These are phyloP conservation scores for Edaphochlamys debaryana DNA, from an alignment of 139 green algal species.

Conservation along the genomic window DNA sequence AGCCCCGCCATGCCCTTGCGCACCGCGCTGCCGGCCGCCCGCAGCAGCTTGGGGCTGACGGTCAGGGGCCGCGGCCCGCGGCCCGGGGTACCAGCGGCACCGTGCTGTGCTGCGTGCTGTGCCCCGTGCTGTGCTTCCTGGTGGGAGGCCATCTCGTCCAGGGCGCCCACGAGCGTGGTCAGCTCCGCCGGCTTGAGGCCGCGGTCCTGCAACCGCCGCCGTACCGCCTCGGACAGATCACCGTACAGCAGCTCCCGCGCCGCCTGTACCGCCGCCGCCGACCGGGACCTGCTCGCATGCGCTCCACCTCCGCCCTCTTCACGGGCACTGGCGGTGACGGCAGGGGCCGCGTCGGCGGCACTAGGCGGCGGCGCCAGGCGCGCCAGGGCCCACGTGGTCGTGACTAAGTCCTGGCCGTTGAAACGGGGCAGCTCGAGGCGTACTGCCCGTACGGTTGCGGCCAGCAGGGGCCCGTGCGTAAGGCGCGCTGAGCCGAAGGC, in stretches of 20 bases:
- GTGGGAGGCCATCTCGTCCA: slow-evolving; percentile 20
- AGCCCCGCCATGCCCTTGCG: neutral
- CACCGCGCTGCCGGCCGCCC: slow-evolving; percentile 11
- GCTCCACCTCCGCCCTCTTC: too few relatives aligned
- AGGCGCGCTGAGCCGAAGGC: slow-evolving; percentile 28
- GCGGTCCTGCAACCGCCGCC: slow-evolving; percentile 2
- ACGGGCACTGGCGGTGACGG: too few relatives aligned
- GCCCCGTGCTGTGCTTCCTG: neutral
- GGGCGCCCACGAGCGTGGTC: neutral
- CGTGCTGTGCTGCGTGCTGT: neutral
- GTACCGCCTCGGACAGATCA: neutral
- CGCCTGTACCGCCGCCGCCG: neutral
- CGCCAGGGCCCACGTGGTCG: slow-evolving; percentile 5
- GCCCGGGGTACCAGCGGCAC: too few relatives aligned
- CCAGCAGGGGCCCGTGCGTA: slow-evolving; percentile 15
- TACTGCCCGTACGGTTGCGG: neutral
- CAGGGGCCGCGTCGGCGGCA: too few relatives aligned
- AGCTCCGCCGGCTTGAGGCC: slow-evolving; percentile 29
- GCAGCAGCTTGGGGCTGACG: slow-evolving; percentile 12
- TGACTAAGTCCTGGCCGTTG: slow-evolving; percentile 33
- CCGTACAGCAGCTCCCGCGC: slow-evolving; percentile 23
- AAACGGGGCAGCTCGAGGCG: neutral
- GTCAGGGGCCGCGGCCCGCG: neutral
- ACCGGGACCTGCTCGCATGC: too few relatives aligned
- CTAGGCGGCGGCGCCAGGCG: slow-evolving; percentile 4